Evolutionary conservation across 345 rosid species (phyloP), one percentile per base, ranked within the genome.

Genomic region (Clarkia xantiana): DNA sequence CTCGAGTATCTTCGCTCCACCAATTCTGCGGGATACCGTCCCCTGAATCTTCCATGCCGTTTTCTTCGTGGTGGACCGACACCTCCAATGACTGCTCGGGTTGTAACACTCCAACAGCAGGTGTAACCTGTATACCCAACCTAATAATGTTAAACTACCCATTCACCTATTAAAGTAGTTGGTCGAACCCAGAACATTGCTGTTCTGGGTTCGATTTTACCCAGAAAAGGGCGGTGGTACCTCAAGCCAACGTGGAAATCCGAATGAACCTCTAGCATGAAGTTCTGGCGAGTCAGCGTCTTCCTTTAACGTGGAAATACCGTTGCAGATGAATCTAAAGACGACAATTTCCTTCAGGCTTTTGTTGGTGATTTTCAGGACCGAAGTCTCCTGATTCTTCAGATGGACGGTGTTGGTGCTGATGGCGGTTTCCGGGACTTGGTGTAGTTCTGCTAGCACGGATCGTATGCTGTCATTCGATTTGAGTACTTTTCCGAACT

Each of bases 191-290:
- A 15, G 34, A 10, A 20, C 23, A 15, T 14, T 42, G 44, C 43
- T 18, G n/a, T n/a, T n/a, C n/a, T n/a, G n/a, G n/a, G n/a, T n/a
- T n/a, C n/a, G n/a, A n/a, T n/a, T n/a, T n/a, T n/a, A n/a, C n/a
- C n/a, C n/a, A n/a, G n/a, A n/a, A n/a, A n/a, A n/a, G n/a, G n/a
- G n/a, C n/a, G n/a, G n/a, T n/a, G n/a, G n/a, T 93, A 93, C 84
- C 99, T 93, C 96, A 39, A 93, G 94, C 96, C 99, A 93, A 18
- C 94, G 62, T 29, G 99, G 99, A 48, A 87, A 80, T 63, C 88
- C 97, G 0, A 62, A 72, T 53, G 73, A 72, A 50, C 88, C 84
- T 64, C 91, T 67, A 2, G 94, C 61, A 44, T 54, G 84, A 59
- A 68, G 68, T 19, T 76, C 76, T 8, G 59, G 17, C 11, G 54